These are phyloP conservation scores for Plasmodium fragile DNA, from an alignment of 169 alveolate genomes.

Conservation along the genomic window DNA sequence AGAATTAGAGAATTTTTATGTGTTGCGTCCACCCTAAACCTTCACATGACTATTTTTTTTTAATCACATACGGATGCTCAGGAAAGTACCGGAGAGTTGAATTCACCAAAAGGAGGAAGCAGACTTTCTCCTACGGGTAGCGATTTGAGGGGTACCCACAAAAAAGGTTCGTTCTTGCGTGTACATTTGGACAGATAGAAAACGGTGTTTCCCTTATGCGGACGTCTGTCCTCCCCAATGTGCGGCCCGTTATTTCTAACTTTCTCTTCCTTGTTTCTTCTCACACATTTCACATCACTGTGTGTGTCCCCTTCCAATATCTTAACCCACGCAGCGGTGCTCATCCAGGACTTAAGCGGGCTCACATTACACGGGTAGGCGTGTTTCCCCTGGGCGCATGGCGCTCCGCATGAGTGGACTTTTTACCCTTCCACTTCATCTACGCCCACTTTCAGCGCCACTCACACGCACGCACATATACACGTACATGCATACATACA, in stretches of 20 bases:
- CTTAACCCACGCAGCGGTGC: not conserved
- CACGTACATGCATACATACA: not conserved
- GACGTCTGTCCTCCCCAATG: not conserved
- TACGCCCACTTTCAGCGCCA: not conserved
- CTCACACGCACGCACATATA: not conserved
- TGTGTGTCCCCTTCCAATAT: not conserved
- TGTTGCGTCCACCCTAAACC: not conserved
- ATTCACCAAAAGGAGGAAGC: not conserved
- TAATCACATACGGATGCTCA: not conserved
- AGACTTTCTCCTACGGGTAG: not conserved
- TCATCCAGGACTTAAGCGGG: conserved; percentile 15
- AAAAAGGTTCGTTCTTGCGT: not conserved
- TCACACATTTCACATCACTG: not conserved
- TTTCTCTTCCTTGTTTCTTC: not conserved
- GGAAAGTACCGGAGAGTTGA: not conserved
- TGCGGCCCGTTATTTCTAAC: not conserved
- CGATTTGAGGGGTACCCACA: not conserved
- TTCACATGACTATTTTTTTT: not conserved
- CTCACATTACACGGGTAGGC: not conserved
- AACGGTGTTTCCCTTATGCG: not conserved
- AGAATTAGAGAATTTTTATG: too few species aligned
- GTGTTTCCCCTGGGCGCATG: not conserved
- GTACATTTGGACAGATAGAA: not conserved
- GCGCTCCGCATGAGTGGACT: not conserved
- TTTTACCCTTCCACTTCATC: not conserved